Base-by-base conservation (phyloP, 2,329 filamentous ascomycete genomes). In the Fusarium coffeatum region DNA sequence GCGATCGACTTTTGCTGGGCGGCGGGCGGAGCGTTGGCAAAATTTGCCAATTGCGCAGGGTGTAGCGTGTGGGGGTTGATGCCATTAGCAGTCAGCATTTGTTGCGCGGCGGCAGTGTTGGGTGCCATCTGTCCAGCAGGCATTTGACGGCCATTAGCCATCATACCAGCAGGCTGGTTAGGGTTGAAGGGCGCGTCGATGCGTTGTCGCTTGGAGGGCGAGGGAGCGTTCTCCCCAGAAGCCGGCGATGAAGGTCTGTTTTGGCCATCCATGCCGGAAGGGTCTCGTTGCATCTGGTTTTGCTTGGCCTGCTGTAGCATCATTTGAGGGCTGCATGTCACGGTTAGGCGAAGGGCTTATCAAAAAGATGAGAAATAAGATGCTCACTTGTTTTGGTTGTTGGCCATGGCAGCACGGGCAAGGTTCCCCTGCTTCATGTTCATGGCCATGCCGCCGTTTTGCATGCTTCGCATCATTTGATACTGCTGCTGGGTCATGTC, bases 181-280 rank as follows among this genome's bases (percentile, higher is more conserved):
- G 90, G 89, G 78, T 93, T 93, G 81, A 93, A 93, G 12, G 86
- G 86, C 34, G 86, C 86, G 74, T 91, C 90, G 65, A 97, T 87
- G 60, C 94, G 92, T 61, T 90, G 93, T 76, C 94, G 89, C 84
- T 98, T 98, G 68, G 92, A 95, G 3, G 95, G 95, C 32, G 95
- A 98, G 7, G 94, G 93, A 27, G 93, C 94, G 76, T 96, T 96
- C 55, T 98, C 94, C 57, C 90, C 90, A 40, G 91, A 91, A 53
- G 90, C 89, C 10, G 95, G 95, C 34, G 95, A 97, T 61, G 91
- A 90, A 28, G 93, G 91, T 64, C 94, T 89, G 69, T 91, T 90
- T 64, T 92, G 92, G 80, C 91, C 91, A 74, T 97, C 93, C 88
- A 96, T 93, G 68, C 91, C 90, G 18, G 93, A 95, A 56, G 93